A percentile compares a stretch with the other conserved stretches of the same genome.
These are phyloP conservation scores for Moesziomyces sp. DNA, from an alignment of 1,284 basidiomycete species.

Conservation along the genomic window DNA sequence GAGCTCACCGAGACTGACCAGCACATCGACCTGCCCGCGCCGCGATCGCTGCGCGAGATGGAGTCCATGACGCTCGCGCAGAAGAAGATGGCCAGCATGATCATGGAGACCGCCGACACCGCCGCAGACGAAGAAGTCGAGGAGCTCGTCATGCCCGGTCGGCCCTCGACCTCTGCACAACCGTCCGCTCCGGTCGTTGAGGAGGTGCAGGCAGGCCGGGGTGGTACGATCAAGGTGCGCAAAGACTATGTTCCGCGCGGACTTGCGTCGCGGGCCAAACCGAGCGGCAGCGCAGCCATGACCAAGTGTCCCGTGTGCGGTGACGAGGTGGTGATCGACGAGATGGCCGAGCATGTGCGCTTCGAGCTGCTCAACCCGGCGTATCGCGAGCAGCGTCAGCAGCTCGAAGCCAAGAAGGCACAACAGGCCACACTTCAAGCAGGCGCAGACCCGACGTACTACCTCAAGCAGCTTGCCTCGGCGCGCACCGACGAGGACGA, in stretches of 20 bases:
- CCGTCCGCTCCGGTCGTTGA: constrained; percentile 8
- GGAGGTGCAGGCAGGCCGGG: constrained; percentile 19
- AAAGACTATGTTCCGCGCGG: constrained; percentile 87
- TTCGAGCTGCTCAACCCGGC: constrained; percentile 96
- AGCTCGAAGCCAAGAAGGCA: constrained; percentile 61
- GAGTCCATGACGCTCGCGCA: constrained; percentile 96
- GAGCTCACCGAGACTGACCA: constrained; percentile 92
- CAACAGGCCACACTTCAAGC: constrained; percentile 60
- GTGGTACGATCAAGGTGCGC: constrained; percentile 74
- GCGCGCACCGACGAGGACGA: constrained; percentile 61
- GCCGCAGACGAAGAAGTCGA: constrained; percentile 74
- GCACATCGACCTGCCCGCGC: constrained; percentile 86
- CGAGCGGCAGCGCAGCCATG: constrained; percentile 12
- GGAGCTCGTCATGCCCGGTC: constrained; percentile 61
- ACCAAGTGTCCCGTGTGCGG: constrained; percentile 92
- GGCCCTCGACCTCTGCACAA: constrained; percentile 9
- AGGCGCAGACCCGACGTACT: constrained; percentile 63
- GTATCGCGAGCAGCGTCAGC: constrained; percentile 64
- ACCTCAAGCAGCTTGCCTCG: constrained; percentile 60
- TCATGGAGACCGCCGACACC: constrained; percentile 88
- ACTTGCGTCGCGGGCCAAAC: constrained; percentile 40
- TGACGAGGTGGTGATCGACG: constrained; percentile 91
- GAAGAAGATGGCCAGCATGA: constrained; percentile 97
- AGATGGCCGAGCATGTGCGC: constrained; percentile 96
- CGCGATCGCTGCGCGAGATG: constrained; percentile 92